Evolutionary conservation across 2,329 filamentous ascomycete species (phyloP), one percentile per base, ranked within the genome.

Genomic region (Cercospora brassicicola): DNA sequence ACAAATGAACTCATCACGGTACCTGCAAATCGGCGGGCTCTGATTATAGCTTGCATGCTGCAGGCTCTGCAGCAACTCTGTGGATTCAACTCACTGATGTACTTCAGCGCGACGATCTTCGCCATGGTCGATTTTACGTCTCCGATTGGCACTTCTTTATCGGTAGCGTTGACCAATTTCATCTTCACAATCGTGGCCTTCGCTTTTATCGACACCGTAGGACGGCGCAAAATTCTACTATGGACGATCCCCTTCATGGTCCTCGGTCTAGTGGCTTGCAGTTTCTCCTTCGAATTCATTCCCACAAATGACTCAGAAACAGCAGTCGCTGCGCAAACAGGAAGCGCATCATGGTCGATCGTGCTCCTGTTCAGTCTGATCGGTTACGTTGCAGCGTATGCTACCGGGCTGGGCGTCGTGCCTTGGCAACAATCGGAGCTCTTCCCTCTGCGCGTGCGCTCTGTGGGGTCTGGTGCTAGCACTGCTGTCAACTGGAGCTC

Each of bases 401-500:
- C 94, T 0, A 84, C 94, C 1, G 94, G 94, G 2, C 85, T 98
- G 2, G 94, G 94, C 8, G 96, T 93, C 74, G 93, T 98, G 2
- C 94, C 94, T 0, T 98, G 94, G 94, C 94, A 97, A 85, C 94
- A 97, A 81, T 92, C 90, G 73, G 94, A 98, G 81, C 86, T 77
- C 15, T 97, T 97, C 76, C 91, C 93, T 0, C 83, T 94, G 59
- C 85, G 85, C 31, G 91, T 93, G 56, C 88, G 91, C 59, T 89
- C 89, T 4, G 80, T 92, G 1, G 92, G 91, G 30, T 91, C 89
- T 67, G 89, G 89, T 0, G 79, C 92, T 4, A 87, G 90, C 1
- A 94, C 94, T 7, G 90, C 89, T 4, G 96, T 92, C 6, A 97
- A 91, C 76, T 98, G 94, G 62, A 87, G 86, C 3, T 89, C 90